Conservation (phyloP, 1,139 yeast genomes). For the Debaryomyces sp. region DNA sequence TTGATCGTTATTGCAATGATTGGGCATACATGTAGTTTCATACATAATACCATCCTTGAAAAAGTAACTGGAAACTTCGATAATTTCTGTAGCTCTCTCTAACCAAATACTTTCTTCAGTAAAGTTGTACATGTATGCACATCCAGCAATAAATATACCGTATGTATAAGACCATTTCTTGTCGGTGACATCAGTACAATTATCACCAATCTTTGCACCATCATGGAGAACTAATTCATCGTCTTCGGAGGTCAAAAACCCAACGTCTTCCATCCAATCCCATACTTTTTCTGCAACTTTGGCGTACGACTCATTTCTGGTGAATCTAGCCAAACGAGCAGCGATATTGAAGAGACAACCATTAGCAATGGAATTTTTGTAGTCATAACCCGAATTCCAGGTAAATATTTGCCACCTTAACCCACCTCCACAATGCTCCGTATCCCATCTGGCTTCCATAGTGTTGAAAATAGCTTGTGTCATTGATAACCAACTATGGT, state of each 20-base stretch:
- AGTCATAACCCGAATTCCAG: conserved; percentile 75
- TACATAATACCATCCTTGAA: conserved; percentile 54
- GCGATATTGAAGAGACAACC: conserved; percentile 78
- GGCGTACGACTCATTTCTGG: conserved; percentile 62
- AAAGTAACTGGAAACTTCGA: conserved; percentile 49
- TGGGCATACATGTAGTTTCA: conserved; percentile 65
- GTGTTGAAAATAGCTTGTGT: conserved; percentile 79
- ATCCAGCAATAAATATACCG: conserved; percentile 72
- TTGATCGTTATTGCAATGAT: conserved; percentile 72
- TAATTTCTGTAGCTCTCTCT: conserved; percentile 50
- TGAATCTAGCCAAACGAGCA: conserved; percentile 75
- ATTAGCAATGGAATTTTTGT: conserved; percentile 78
- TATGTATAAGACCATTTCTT: conserved; percentile 79
- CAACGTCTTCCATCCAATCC: conserved; percentile 65
- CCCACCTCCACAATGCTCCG: conserved; percentile 67
- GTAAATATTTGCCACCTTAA: conserved; percentile 84
- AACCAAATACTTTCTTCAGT: conserved; percentile 65
- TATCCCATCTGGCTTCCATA: conserved; percentile 78
- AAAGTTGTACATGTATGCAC: conserved; percentile 68
- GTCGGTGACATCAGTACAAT: conserved; percentile 57
- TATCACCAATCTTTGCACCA: conserved; percentile 63
- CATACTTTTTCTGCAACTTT: conserved; percentile 69
- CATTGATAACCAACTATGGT: conserved; percentile 67
- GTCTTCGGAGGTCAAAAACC: conserved; percentile 44
- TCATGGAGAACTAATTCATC: conserved; percentile 58